phyloP scores from a whole-genome alignment of 495 filamentous ascomycete genomes.

The Trichoderma reesei region DNA sequence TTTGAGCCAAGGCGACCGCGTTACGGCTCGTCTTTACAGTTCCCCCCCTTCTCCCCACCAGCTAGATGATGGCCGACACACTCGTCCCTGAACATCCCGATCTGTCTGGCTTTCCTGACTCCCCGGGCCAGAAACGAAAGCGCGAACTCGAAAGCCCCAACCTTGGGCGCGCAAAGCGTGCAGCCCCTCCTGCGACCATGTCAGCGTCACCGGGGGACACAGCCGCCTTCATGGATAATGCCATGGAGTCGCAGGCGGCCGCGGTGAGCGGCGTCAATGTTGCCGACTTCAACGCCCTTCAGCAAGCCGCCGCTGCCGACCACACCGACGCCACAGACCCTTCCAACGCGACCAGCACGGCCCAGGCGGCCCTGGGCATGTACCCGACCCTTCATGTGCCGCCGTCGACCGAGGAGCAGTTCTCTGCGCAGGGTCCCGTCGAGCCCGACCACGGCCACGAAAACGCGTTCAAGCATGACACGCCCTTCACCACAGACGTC shows the following conservation, averaged over 20 bases:
- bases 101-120: constrained; percentile 17
- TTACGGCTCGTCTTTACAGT: neutral
- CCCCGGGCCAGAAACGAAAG: constrained; percentile 38
- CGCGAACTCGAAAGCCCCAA: constrained; percentile 37
- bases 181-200: constrained; percentile 30
- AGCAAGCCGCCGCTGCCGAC: constrained; percentile 34
- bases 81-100: constrained; percentile 34
- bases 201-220: constrained; percentile 23
- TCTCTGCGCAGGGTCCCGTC: constrained; percentile 37
- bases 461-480: constrained; percentile 19
- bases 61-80: constrained; percentile 29
- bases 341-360: constrained; percentile 50
- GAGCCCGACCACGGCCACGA: constrained; percentile 24
- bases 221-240: constrained; percentile 33
- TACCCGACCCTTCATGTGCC: constrained; percentile 62
- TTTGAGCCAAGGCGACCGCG: neutral
- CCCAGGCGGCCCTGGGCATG: constrained; percentile 58
- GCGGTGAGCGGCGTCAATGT: constrained; percentile 24
- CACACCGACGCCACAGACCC: constrained; percentile 37
- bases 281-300: constrained; percentile 41
- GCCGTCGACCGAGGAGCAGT: constrained; percentile 60
- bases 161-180: constrained; percentile 34
- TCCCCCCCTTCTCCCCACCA: neutral
- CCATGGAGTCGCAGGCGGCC: constrained; percentile 31
- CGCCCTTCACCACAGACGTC: constrained; percentile 12